Percentiles rank a stretch among this genome's conserved stretches.
phyloP scores from a whole-genome alignment of 2,329 filamentous ascomycete species.

The Colletotrichum karsti region DNA sequence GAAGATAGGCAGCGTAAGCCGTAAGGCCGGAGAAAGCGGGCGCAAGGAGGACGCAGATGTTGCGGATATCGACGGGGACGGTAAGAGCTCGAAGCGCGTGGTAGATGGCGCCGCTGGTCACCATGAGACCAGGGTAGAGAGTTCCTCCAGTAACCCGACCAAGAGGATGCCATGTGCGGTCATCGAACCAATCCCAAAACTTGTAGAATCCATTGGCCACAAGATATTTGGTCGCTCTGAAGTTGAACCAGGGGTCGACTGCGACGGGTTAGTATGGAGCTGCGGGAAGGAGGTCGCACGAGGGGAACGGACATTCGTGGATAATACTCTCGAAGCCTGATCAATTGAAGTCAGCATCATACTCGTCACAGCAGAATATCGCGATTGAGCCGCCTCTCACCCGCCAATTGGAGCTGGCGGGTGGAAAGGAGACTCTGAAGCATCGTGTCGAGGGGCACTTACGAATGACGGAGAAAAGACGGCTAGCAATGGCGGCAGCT shows the following conservation, averaged over 20 bases:
- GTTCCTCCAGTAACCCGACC: slow-evolving; percentile 98
- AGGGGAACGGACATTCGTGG: slow-evolving; percentile 86
- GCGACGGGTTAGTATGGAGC: slow-evolving; percentile 37
- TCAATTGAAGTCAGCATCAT: slow-evolving; percentile 39
- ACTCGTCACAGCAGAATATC: neutral
- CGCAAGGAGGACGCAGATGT: slow-evolving; percentile 96
- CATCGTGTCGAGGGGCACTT: slow-evolving; percentile 50
- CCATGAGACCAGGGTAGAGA: slow-evolving; percentile 98
- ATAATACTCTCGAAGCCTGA: slow-evolving; percentile 98
- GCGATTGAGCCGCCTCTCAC: neutral
- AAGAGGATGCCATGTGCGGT: slow-evolving; percentile 99
- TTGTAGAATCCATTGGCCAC: slow-evolving; percentile 97
- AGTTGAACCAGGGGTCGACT: slow-evolving; percentile 99
- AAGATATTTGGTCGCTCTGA: slow-evolving; percentile 96
- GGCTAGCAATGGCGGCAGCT: slow-evolving; percentile 88
- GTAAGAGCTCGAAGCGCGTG: slow-evolving; percentile 89
- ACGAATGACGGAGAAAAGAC: slow-evolving; percentile 98
- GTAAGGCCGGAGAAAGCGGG: slow-evolving; percentile 95
- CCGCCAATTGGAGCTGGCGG: slow-evolving; percentile 6
- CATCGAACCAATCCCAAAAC: slow-evolving; percentile 99
- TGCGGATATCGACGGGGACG: slow-evolving; percentile 96
- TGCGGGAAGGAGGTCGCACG: slow-evolving; percentile 5
- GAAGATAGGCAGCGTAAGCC: slow-evolving; percentile 89
- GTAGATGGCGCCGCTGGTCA: slow-evolving; percentile 97
- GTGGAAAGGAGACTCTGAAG: neutral